These are phyloP conservation scores for Stachybotrys chartarum DNA, from an alignment of 2,329 filamentous ascomycete genomes.

Conservation along the genomic window DNA sequence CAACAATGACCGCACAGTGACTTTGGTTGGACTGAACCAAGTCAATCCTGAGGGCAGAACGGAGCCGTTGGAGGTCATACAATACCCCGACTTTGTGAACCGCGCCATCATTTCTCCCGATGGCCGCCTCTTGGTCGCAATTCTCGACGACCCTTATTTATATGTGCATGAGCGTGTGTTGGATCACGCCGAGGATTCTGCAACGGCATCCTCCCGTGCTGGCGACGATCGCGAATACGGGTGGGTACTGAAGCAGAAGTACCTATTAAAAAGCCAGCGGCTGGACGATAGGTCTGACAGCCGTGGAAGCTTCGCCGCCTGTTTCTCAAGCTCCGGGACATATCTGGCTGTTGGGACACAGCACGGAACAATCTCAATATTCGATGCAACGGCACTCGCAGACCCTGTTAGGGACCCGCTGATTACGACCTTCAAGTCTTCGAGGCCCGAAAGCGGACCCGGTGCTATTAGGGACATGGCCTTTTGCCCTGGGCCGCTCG, in stretches of 20 bases:
- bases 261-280: slow-evolving; percentile 52
- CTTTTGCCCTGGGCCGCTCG: slow-evolving; percentile 84
- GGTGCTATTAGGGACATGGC: slow-evolving; percentile 87
- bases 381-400: slow-evolving; percentile 48
- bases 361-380: slow-evolving; percentile 71
- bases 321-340: slow-evolving; percentile 65
- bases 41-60: slow-evolving; percentile 35
- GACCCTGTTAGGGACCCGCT: slow-evolving; percentile 49
- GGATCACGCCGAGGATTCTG: slow-evolving; percentile 21
- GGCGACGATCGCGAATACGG: slow-evolving; percentile 26
- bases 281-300: slow-evolving; percentile 46
- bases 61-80: slow-evolving; percentile 61
- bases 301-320: slow-evolving; percentile 68
- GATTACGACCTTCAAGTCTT: slow-evolving; percentile 70
- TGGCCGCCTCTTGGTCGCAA: slow-evolving; percentile 69
- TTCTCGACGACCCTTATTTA: slow-evolving; percentile 79
- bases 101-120: slow-evolving; percentile 91
- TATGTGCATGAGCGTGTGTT: slow-evolving; percentile 65
- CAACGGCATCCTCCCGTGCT: slow-evolving; percentile 13
- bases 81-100: slow-evolving; percentile 82
- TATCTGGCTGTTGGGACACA: slow-evolving; percentile 74
- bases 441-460: slow-evolving; percentile 58
- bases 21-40: slow-evolving; percentile 69
- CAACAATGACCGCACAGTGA: slow-evolving; percentile 89
- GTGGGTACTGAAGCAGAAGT: slow-evolving; percentile 44